Percentiles rank a stretch among this genome's conserved stretches.
phyloP scores from a whole-genome alignment of 1,284 basidiomycete genomes.

The Ustilago xerochloae region DNA sequence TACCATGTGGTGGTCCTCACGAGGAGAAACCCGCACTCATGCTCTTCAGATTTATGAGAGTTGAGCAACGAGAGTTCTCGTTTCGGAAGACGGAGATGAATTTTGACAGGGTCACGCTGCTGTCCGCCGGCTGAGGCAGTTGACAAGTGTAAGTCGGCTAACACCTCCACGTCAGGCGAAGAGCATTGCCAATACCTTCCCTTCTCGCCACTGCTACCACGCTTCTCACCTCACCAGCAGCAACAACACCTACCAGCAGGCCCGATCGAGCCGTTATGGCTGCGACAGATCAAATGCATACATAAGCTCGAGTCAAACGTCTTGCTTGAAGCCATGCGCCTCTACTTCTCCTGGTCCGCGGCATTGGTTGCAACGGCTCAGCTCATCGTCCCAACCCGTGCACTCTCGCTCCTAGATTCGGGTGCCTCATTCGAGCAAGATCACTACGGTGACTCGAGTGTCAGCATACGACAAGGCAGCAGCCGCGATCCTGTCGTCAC shows the following conservation, averaged over 20 bases:
- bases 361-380: constrained; percentile 8
- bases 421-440: not conserved
- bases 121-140: not conserved
- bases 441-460: no score
- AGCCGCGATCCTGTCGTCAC: no score
- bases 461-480: no score
- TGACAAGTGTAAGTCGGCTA: no score
- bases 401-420: constrained; percentile 22
- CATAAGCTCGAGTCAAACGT: not conserved
- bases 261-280: constrained; percentile 5
- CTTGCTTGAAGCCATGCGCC: constrained; percentile 14
- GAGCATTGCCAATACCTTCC: not conserved
- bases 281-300: not conserved
- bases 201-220: not conserved
- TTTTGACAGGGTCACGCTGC: not conserved
- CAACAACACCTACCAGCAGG: not conserved
- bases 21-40: not conserved
- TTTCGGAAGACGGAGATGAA: constrained; percentile 6
- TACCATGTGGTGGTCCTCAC: no score
- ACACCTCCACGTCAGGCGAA: constrained; percentile 11
- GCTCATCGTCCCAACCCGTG: constrained; percentile 1
- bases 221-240: not conserved
- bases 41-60: no score
- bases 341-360: constrained; percentile 4
- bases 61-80: no score